Percentiles rank a stretch among this genome's conserved stretches.
These are phyloP conservation scores for Patellaria atrata DNA, from an alignment of 495 filamentous ascomycete genomes.

Conservation along the genomic window DNA sequence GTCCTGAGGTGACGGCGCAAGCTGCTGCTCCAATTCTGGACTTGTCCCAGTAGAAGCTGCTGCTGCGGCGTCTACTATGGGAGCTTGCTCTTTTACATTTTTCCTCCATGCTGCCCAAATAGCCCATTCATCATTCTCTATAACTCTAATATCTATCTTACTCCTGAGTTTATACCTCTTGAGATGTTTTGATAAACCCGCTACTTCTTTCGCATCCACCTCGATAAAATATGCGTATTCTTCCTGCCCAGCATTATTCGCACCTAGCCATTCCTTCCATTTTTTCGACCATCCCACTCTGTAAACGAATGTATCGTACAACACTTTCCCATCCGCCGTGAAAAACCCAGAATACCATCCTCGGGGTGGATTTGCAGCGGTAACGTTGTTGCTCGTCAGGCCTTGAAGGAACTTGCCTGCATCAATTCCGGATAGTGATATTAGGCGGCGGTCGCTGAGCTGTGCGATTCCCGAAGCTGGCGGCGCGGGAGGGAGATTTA, in stretches of 20 bases:
- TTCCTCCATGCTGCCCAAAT: conserved; percentile 56
- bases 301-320: conserved; percentile 87
- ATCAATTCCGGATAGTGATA: conserved; percentile 65
- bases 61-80: background rate
- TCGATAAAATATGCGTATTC: conserved; percentile 65
- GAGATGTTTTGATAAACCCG: conserved; percentile 50
- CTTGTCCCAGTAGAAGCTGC: background rate
- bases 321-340: conserved; percentile 65
- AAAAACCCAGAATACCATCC: conserved; percentile 72
- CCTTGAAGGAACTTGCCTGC: conserved; percentile 77
- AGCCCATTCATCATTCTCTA: conserved; percentile 45
- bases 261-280: conserved; percentile 6
- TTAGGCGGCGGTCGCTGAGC: conserved; percentile 58
- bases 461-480: conserved; percentile 35
- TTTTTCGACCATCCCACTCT: conserved; percentile 24
- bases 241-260: conserved; percentile 3
- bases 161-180: conserved; percentile 70
- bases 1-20: background rate
- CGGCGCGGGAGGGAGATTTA: conserved; percentile 21
- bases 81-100: conserved; percentile 19
- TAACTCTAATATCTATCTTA: conserved; percentile 51
- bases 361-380: conserved; percentile 19
- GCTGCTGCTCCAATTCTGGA: background rate
- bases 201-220: conserved; percentile 52
- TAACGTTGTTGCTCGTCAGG: conserved; percentile 62